phyloP scores from a whole-genome alignment of 352 stramenopile genomes.

The Pythium myriotylum region DNA sequence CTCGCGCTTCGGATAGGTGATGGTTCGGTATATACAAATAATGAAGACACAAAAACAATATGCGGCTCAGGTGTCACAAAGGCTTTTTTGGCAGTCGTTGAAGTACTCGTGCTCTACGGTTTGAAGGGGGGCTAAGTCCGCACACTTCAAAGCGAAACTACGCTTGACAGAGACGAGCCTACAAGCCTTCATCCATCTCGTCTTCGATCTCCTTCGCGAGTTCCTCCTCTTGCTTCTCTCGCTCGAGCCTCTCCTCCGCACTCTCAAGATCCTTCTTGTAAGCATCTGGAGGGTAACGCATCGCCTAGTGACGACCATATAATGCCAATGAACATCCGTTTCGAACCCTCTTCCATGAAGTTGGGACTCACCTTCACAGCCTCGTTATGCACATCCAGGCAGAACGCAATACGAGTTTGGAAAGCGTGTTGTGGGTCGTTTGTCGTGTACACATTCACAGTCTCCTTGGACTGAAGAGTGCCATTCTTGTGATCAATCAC shows the following conservation, averaged over 20 bases:
- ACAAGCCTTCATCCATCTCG: slow-evolving; percentile 94
- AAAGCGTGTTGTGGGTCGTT: slow-evolving; percentile 95
- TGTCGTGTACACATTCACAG: slow-evolving; percentile 90
- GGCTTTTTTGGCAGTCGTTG: too few relatives aligned
- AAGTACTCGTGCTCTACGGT: too few relatives aligned
- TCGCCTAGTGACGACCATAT: slow-evolving; percentile 50
- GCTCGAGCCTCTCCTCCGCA: slow-evolving; percentile 88
- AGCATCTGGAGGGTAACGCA: slow-evolving; percentile 97
- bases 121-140: too few relatives aligned
- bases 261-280: slow-evolving; percentile 98
- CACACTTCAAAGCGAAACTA: not conserved
- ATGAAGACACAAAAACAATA: slow-evolving; percentile 19
- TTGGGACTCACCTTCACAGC: slow-evolving; percentile 88
- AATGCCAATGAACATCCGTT: not conserved
- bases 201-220: slow-evolving; percentile 97
- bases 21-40: slow-evolving; percentile 25
- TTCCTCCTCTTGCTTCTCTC: slow-evolving; percentile 94
- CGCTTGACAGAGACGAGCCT: slow-evolving; percentile 13
- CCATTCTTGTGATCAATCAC: slow-evolving; percentile 96
- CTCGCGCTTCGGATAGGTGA: not conserved
- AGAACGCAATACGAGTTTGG: slow-evolving; percentile 97
- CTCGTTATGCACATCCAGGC: slow-evolving; percentile 98
- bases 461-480: slow-evolving; percentile 92
- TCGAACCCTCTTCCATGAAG: not conserved
- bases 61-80: too few relatives aligned